These are phyloP conservation scores for Ogataea dorogensis DNA, from an alignment of 805 yeast species.

Conservation along the genomic window DNA sequence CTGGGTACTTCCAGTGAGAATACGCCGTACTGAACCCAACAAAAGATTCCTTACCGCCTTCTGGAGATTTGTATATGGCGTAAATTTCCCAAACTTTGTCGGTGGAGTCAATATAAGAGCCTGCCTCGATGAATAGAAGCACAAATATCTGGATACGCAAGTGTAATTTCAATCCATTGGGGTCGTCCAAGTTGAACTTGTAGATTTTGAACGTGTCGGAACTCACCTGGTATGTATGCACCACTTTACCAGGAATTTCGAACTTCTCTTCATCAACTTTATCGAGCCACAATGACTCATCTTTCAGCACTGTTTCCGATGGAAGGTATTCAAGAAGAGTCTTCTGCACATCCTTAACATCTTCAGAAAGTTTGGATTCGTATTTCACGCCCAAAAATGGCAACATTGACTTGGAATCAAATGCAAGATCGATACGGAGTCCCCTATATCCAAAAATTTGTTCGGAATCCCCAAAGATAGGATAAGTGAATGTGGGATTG, in stretches of 20 bases:
- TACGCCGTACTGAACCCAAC: conserved; percentile 84
- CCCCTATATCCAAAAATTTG: conserved; percentile 81
- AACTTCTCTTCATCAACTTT: conserved; percentile 45
- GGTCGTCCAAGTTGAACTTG: conserved; percentile 44
- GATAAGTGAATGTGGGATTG: conserved; percentile 82
- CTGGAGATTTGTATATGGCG: conserved; percentile 43
- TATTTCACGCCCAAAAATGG: conserved; percentile 69
- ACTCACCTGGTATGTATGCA: conserved; percentile 34
- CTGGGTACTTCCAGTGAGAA: conserved; percentile 74
- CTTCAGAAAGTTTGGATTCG: conserved; percentile 50
- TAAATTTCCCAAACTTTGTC: conserved; percentile 84
- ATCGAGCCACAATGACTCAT: conserved; percentile 69
- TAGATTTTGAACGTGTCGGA: conserved; percentile 50
- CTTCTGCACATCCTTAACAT: conserved; percentile 57
- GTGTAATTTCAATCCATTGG: conserved; percentile 52
- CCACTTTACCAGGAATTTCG: conserved; percentile 31
- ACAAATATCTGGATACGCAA: conserved; percentile 75
- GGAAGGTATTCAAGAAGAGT: conserved; percentile 63
- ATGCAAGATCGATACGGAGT: conserved; percentile 62
- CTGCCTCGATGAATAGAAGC: conserved; percentile 88
- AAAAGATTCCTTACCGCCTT: conserved; percentile 41
- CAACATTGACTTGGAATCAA: conserved; percentile 69
- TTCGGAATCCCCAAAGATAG: conserved; percentile 90
- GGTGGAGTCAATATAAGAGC: conserved; percentile 73
- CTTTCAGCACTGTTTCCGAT: conserved; percentile 51